These are phyloP conservation scores for Pseudotsuga menziesii DNA, from an alignment of 75 land plant genomes.

Conservation along the genomic window DNA sequence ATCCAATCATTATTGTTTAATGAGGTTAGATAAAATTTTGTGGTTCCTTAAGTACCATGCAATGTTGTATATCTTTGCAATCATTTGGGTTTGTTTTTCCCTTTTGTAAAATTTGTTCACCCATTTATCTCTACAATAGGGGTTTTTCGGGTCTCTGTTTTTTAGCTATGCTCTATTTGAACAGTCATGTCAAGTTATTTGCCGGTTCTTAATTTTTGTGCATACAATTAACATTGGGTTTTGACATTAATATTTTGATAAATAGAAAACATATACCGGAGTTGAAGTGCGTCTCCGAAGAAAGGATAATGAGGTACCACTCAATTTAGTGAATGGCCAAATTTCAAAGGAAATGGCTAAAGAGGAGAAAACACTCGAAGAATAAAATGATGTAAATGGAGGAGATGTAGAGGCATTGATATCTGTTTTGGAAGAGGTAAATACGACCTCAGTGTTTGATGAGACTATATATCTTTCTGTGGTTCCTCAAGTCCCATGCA, in stretches of 20 bases:
- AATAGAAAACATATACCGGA: background rate
- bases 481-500: too few species aligned
- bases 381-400: background rate
- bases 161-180: background rate
- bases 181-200: background rate
- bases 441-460: too few species aligned
- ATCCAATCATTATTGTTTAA: background rate
- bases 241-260: background rate
- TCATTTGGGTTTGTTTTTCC: background rate
- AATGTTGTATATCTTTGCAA: background rate
- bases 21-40: background rate
- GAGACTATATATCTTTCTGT: background rate
- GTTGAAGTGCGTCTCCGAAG: background rate
- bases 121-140: background rate
- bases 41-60: too few species aligned
- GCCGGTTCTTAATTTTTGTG: background rate
- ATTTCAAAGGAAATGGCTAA: conserved; percentile 44
- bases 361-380: conserved; percentile 34
- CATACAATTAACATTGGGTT: background rate
- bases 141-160: background rate
- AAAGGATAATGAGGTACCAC: conserved; percentile 9
- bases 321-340: conserved; percentile 28
- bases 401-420: conserved; percentile 47
- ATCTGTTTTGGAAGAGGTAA: conserved; percentile 56
- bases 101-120: background rate